Conservation (phyloP, 495 filamentous ascomycete species). For the Podospora bellae-mahoneyi region DNA sequence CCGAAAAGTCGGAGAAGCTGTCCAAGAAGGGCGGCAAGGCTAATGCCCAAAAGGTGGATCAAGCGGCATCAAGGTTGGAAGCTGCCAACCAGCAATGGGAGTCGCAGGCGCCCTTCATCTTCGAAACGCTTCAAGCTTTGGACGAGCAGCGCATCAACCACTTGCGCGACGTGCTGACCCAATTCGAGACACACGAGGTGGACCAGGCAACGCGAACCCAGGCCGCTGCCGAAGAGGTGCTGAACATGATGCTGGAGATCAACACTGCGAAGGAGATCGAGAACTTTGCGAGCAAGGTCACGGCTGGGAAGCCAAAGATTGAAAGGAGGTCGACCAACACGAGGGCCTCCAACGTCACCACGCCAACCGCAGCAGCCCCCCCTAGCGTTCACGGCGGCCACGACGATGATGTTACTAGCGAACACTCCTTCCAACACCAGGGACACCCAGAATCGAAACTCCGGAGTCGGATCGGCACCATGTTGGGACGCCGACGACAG, state of each 20-base stretch:
- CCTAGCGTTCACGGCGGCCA: constrained; percentile 30
- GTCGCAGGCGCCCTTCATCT: constrained; percentile 91
- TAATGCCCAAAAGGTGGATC: constrained; percentile 73
- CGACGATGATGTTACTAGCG: constrained; percentile 59
- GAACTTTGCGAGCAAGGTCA: constrained; percentile 61
- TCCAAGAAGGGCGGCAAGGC: constrained; percentile 75
- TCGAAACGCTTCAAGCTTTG: constrained; percentile 86
- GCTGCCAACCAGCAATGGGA: constrained; percentile 84
- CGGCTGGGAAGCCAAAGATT: constrained; percentile 48
- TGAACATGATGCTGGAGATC: constrained; percentile 83
- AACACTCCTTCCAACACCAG: constrained; percentile 54
- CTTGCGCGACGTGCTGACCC: constrained; percentile 87
- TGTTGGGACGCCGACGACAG: constrained; percentile 64
- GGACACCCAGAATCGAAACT: constrained; percentile 48
- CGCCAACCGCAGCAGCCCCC: constrained; percentile 26
- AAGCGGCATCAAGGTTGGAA: constrained; percentile 69
- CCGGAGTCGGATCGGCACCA: constrained; percentile 74
- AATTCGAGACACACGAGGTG: constrained; percentile 86
- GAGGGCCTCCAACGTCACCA: constrained; percentile 41
- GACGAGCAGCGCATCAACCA: constrained; percentile 90
- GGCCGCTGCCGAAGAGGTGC: constrained; percentile 70
- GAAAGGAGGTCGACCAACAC: constrained; percentile 41
- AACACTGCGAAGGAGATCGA: constrained; percentile 87
- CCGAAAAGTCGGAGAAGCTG: constrained; percentile 85
- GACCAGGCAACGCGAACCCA: constrained; percentile 80